These are phyloP conservation scores for Scedosporium dehoogii DNA, from an alignment of 2,329 filamentous ascomycete species.

Conservation along the genomic window DNA sequence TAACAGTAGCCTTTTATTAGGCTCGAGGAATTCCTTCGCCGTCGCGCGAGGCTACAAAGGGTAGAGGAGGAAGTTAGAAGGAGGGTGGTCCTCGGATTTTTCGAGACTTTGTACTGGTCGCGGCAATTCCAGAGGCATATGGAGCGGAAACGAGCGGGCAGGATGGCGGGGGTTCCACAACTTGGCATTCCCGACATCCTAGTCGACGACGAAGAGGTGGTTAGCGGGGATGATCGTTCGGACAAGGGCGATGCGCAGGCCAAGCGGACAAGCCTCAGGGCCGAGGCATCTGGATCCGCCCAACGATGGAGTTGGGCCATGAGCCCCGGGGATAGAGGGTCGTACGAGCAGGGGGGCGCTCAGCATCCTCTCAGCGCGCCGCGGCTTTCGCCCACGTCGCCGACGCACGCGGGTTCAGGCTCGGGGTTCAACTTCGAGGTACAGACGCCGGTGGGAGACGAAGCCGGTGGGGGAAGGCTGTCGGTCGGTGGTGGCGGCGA, in stretches of 20 bases:
- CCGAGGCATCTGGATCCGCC: slow-evolving; percentile 21
- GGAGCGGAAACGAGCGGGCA: slow-evolving; percentile 61
- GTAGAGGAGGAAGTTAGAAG: slow-evolving; percentile 92
- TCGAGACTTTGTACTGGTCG: slow-evolving; percentile 85
- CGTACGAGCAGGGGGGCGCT: slow-evolving; percentile 25
- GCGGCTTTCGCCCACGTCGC: slow-evolving; percentile 31
- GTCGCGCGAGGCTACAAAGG: slow-evolving; percentile 79
- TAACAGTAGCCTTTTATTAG: slow-evolving; percentile 30
- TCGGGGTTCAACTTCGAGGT: slow-evolving; percentile 52
- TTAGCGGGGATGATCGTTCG: not conserved
- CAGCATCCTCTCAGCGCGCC: slow-evolving; percentile 46
- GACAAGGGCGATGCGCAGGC: not conserved
- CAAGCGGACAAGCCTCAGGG: slow-evolving; percentile 20
- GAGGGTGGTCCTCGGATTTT: slow-evolving; percentile 86
- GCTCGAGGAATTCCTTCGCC: slow-evolving; percentile 87
- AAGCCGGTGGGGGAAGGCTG: slow-evolving; percentile 7
- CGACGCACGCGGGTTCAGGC: slow-evolving; percentile 31
- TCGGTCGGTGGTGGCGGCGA: not conserved
- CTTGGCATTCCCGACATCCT: slow-evolving; percentile 83
- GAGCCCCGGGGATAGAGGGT: slow-evolving; percentile 17
- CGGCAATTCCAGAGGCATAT: slow-evolving; percentile 69
- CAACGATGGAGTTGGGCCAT: slow-evolving; percentile 28
- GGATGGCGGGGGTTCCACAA: slow-evolving; percentile 69
- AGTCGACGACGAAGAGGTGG: slow-evolving; percentile 65
- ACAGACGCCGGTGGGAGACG: slow-evolving; percentile 29